phyloP scores from a whole-genome alignment of 1,139 yeast species.

The Geotrichum citri-aurantii region DNA sequence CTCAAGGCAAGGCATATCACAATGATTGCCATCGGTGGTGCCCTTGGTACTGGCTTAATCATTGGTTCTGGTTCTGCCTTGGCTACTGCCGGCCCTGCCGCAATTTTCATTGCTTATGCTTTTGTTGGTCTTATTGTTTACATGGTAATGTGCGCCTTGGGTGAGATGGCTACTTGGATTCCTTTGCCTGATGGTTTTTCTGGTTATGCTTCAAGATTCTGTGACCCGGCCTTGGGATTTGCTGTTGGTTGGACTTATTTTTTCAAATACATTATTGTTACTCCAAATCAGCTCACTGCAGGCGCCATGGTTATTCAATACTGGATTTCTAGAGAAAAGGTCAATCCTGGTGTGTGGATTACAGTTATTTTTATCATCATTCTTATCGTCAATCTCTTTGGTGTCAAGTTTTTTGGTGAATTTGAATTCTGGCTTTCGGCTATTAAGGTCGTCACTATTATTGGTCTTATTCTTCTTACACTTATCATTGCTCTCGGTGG shows the following conservation, averaged over 20 bases:
- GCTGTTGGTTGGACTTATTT: constrained; percentile 68
- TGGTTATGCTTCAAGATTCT: constrained; percentile 61
- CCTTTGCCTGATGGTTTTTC: constrained; percentile 69
- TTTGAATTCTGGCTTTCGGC: constrained; percentile 64
- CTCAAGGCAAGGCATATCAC: constrained; percentile 66
- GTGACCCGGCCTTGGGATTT: constrained; percentile 66
- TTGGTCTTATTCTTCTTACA: constrained; percentile 65
- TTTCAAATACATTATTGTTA: constrained; percentile 56
- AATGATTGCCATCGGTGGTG: constrained; percentile 63
- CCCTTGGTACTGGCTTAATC: constrained; percentile 60
- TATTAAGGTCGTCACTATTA: constrained; percentile 61
- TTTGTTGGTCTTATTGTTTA: constrained; percentile 60
- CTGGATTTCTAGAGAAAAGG: constrained; percentile 49
- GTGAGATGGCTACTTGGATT: constrained; percentile 69
- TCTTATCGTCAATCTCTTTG: constrained; percentile 50
- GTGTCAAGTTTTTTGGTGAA: constrained; percentile 62
- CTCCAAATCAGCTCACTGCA: constrained; percentile 55
- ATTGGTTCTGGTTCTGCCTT: constrained; percentile 70
- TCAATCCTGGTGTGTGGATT: constrained; percentile 66
- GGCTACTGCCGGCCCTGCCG: constrained; percentile 63
- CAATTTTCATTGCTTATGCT: constrained; percentile 54
- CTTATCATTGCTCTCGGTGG: constrained; percentile 71
- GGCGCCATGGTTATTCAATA: constrained; percentile 57
- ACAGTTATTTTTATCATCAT: constrained; percentile 56
- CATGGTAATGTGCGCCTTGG: constrained; percentile 64